Conservation (phyloP, 441 rosid genomes). For the Euphorbia celastroides region DNA sequence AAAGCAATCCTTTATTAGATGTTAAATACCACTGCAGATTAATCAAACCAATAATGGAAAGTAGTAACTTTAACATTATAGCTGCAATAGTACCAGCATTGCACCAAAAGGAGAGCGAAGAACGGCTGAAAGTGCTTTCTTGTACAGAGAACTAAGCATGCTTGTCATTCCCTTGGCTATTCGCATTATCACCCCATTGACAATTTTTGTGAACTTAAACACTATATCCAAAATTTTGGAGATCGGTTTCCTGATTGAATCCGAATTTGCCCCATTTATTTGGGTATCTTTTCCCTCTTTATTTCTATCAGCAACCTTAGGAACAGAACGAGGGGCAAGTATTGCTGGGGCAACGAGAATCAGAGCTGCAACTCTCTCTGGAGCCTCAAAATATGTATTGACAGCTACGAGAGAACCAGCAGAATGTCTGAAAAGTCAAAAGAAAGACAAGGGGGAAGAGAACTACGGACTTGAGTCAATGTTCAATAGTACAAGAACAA, state of each 20-base stretch:
- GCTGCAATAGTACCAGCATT: slow-evolving; percentile 51
- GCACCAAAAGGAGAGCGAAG: slow-evolving; percentile 60
- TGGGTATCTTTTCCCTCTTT: slow-evolving; percentile 21
- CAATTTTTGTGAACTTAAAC: slow-evolving; percentile 26
- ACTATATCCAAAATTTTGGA: slow-evolving; percentile 30
- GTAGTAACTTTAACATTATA: background rate
- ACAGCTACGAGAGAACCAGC: slow-evolving; percentile 84
- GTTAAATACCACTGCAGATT: background rate
- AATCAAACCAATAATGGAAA: background rate
- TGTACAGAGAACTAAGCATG: slow-evolving; percentile 48
- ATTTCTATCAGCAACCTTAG: slow-evolving; percentile 23
- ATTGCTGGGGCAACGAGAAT: slow-evolving; percentile 91
- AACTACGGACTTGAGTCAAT: too few species aligned
- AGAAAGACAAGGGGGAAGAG: too few species aligned
- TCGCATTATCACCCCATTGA: slow-evolving; percentile 28
- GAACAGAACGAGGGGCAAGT: slow-evolving; percentile 47
- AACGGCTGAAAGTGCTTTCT: slow-evolving; percentile 54
- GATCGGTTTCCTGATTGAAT: slow-evolving; percentile 18
- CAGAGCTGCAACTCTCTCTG: slow-evolving; percentile 76
- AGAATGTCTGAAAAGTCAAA: slow-evolving; percentile 56
- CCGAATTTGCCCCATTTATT: slow-evolving; percentile 23
- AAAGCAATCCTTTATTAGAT: too few species aligned
- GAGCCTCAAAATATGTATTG: slow-evolving; percentile 82
- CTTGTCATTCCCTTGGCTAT: slow-evolving; percentile 41
- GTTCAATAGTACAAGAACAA: too few species aligned